These are phyloP conservation scores for Spathaspora boniae DNA, from an alignment of 805 yeast species.

Conservation along the genomic window DNA sequence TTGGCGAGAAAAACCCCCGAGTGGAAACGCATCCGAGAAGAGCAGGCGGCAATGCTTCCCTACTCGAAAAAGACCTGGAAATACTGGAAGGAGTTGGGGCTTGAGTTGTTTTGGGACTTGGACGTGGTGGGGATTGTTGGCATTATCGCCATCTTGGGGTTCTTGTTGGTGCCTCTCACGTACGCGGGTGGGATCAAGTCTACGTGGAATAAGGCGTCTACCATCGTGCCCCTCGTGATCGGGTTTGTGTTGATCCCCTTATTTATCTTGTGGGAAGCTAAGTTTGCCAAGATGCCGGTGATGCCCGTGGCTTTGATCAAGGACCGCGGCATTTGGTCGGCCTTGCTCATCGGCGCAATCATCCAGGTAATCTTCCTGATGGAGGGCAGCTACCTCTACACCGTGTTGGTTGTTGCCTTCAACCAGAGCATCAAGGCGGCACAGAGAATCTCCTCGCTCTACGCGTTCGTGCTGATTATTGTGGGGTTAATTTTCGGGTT, in stretches of 20 bases:
- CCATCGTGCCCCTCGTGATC: conserved; percentile 66
- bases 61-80: conserved; percentile 32
- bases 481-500: conserved; percentile 58
- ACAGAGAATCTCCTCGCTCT: conserved; percentile 57
- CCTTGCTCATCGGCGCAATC: conserved; percentile 53
- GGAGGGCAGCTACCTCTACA: conserved; percentile 67
- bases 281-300: conserved; percentile 54
- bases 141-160: conserved; percentile 55
- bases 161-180: conserved; percentile 67
- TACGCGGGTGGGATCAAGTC: conserved; percentile 33
- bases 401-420: conserved; percentile 62
- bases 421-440: conserved; percentile 58
- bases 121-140: conserved; percentile 62
- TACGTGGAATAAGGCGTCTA: conserved; percentile 58
- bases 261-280: conserved; percentile 54
- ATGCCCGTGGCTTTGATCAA: conserved; percentile 54
- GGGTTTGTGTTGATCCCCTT: conserved; percentile 60
- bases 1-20: conserved; percentile 51
- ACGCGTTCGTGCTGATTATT: conserved; percentile 63
- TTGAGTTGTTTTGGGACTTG: conserved; percentile 56
- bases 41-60: conserved; percentile 19
- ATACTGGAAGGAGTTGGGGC: conserved; percentile 18
- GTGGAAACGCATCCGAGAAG: conserved; percentile 22
- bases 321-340: conserved; percentile 72
- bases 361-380: conserved; percentile 60